These are phyloP conservation scores for Clarireedia monteithiana DNA, from an alignment of 2,329 filamentous ascomycete genomes.

Conservation along the genomic window DNA sequence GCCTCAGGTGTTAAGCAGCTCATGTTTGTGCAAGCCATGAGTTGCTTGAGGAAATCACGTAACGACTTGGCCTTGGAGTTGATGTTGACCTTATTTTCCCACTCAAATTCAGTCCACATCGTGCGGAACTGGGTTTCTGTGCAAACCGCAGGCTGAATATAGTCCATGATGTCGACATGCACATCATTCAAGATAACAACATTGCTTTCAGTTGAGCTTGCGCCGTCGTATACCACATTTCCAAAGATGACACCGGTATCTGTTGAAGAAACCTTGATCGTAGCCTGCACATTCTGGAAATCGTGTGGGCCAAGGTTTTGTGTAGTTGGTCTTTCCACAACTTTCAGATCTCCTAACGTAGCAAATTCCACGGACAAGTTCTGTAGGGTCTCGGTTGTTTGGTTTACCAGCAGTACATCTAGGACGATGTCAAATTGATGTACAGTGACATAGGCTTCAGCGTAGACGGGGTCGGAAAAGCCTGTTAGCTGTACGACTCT, in stretches of 20 bases:
- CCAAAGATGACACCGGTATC: slow-evolving; percentile 98
- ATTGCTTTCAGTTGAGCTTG: slow-evolving; percentile 85
- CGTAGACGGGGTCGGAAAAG: slow-evolving; percentile 96
- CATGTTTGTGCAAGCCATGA: slow-evolving; percentile 99
- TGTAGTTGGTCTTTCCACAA: slow-evolving; percentile 91
- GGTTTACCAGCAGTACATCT: slow-evolving; percentile 93
- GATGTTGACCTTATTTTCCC: slow-evolving; percentile 99
- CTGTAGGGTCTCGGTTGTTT: slow-evolving; percentile 92
- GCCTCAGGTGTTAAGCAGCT: slow-evolving; percentile 94
- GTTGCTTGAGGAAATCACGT: slow-evolving; percentile 82
- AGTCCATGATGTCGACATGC: slow-evolving; percentile 99
- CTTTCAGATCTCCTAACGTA: slow-evolving; percentile 95
- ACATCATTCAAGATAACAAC: slow-evolving; percentile 98
- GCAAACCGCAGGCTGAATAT: slow-evolving; percentile 94
- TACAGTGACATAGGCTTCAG: slow-evolving; percentile 97
- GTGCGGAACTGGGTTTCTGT: slow-evolving; percentile 97
- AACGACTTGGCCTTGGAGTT: slow-evolving; percentile 93
- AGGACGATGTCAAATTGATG: slow-evolving; percentile 98
- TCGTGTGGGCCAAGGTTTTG: slow-evolving; percentile 93
- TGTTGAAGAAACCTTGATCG: slow-evolving; percentile 96
- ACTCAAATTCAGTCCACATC: slow-evolving; percentile 99
- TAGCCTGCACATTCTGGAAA: slow-evolving; percentile 97
- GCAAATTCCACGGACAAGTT: slow-evolving; percentile 97
- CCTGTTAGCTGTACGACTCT: slow-evolving; percentile 94
- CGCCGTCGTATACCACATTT: slow-evolving; percentile 94